Evolutionary conservation across 2,329 filamentous ascomycete species (phyloP).

Genomic region (Phyllosticta citrichinensis): DNA sequence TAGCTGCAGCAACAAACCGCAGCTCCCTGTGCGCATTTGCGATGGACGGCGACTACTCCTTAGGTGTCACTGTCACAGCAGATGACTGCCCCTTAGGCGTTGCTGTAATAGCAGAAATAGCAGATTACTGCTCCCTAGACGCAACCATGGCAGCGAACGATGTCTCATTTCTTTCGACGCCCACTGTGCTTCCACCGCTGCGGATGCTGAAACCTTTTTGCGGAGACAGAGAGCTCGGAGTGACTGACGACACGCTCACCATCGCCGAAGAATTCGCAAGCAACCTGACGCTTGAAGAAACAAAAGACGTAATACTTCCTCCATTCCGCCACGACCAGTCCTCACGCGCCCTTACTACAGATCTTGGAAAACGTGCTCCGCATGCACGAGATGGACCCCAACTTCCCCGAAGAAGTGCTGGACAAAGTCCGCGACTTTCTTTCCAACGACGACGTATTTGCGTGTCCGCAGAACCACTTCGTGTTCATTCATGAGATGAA

Average conservation of each 20-base stretch:
- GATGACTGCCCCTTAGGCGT: no score
- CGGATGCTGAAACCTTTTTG: background rate
- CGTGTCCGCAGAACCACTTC: constrained; percentile 38
- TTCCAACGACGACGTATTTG: constrained; percentile 35
- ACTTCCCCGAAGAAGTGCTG: constrained; percentile 36
- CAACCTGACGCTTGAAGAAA: background rate
- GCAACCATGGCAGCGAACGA: no score
- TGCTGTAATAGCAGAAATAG: no score
- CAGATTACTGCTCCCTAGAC: no score
- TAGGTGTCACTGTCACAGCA: no score
- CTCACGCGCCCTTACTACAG: background rate
- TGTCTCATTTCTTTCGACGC: no score
- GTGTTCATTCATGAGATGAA: constrained; percentile 46
- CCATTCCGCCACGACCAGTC: background rate
- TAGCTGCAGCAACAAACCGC: no score
- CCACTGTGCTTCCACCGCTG: no score
- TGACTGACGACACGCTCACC: background rate
- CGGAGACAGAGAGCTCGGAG: background rate
- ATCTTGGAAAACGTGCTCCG: constrained; percentile 24
- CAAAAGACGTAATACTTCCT: background rate
- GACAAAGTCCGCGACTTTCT: constrained; percentile 34
- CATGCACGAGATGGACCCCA: constrained; percentile 38
- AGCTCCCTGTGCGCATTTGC: no score
- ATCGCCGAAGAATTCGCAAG: background rate
- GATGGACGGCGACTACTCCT: no score